Conservation (phyloP, 352 stramenopile genomes). For the Globisporangium ultimum region DNA sequence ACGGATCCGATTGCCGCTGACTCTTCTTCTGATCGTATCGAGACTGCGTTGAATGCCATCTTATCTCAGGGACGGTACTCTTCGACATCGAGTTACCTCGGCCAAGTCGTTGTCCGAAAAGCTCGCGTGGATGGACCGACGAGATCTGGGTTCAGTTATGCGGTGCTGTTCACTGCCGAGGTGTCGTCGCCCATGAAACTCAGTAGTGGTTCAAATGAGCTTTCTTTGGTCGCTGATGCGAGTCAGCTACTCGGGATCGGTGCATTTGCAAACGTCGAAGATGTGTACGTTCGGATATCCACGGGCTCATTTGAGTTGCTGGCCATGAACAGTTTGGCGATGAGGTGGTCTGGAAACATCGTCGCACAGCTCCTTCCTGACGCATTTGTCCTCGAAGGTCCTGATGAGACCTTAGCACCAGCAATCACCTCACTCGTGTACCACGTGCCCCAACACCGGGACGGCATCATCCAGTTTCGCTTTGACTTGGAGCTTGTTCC, state of each 20-base stretch:
- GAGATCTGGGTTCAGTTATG: constrained; percentile 10
- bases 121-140: constrained; percentile 5
- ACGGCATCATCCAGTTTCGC: constrained; percentile 5
- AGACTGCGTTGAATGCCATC: constrained; percentile 11
- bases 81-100: background rate
- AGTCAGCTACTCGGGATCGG: constrained; percentile 10
- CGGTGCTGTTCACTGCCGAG: constrained; percentile 15
- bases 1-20: constrained; percentile 8
- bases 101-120: constrained; percentile 12
- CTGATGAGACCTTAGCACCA: background rate
- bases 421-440: constrained; percentile 4
- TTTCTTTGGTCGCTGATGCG: constrained; percentile 4
- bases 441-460: constrained; percentile 3
- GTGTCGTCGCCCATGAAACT: background rate
- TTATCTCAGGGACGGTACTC: background rate
- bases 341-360: constrained; percentile 6
- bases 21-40: constrained; percentile 3
- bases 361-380: background rate
- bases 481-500: constrained; percentile 5
- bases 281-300: background rate
- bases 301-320: constrained; percentile 11
- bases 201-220: background rate
- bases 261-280: constrained; percentile 15
- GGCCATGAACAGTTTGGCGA: background rate
- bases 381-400: constrained; percentile 6